Percentiles rank a stretch among this genome's conserved stretches.
phyloP scores from a whole-genome alignment of 441 rosid species.

The Croton setiger region DNA sequence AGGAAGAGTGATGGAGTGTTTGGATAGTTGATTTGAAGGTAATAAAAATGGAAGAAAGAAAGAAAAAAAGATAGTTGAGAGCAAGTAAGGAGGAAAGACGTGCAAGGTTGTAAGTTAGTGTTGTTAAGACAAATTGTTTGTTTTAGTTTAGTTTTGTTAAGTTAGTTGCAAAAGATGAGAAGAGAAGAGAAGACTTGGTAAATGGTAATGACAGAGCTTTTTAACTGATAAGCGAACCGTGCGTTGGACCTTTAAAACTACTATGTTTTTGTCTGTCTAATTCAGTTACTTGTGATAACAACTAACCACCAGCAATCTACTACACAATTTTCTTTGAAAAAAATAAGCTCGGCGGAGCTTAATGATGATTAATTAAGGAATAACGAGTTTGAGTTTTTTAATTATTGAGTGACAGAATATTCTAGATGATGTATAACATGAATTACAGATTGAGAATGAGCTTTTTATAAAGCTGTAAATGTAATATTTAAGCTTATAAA shows the following conservation, averaged over 20 bases:
- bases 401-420: not conserved
- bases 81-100: slow-evolving; percentile 38
- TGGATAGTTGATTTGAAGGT: slow-evolving; percentile 23
- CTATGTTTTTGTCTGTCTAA: not conserved
- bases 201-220: slow-evolving; percentile 11
- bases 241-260: slow-evolving; percentile 27
- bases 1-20: slow-evolving; percentile 5
- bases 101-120: slow-evolving; percentile 27
- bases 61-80: slow-evolving; percentile 27
- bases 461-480: not conserved
- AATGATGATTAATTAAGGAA: no score
- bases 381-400: not conserved
- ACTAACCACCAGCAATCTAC: slow-evolving; percentile 5
- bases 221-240: slow-evolving; percentile 22
- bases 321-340: not conserved
- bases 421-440: not conserved
- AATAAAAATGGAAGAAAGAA: slow-evolving; percentile 6
- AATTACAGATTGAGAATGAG: not conserved
- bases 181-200: slow-evolving; percentile 16
- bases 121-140: no score
- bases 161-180: not conserved
- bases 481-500: not conserved
- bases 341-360: no score
- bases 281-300: not conserved
- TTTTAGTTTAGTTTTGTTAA: slow-evolving; percentile 13